Evolutionary conservation across 2,329 filamentous ascomycete genomes (phyloP).

Genomic region (Ophiostoma perfectum): DNA sequence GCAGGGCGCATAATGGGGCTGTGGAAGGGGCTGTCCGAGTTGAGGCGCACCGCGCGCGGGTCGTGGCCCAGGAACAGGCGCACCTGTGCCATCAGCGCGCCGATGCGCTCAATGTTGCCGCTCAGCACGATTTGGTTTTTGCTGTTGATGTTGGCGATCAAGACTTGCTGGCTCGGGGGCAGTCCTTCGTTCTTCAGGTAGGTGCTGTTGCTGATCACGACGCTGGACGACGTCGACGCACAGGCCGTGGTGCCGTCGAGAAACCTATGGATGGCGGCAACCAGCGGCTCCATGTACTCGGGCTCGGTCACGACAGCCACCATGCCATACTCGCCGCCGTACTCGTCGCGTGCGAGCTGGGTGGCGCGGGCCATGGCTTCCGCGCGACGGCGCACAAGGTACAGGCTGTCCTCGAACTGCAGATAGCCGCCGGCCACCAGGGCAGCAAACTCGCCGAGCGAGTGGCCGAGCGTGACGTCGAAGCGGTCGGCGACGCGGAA

Average conservation of each 20-base stretch:
- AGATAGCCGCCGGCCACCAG: slow-evolving; percentile 80
- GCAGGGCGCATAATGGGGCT: slow-evolving; percentile 88
- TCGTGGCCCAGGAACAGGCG: slow-evolving; percentile 88
- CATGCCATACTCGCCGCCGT: slow-evolving; percentile 87
- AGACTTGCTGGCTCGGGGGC: slow-evolving; percentile 76
- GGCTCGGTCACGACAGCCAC: slow-evolving; percentile 86
- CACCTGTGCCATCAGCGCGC: slow-evolving; percentile 74
- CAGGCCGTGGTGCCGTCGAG: slow-evolving; percentile 63
- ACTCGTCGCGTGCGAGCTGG: slow-evolving; percentile 55
- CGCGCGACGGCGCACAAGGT: slow-evolving; percentile 69
- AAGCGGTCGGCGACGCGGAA: slow-evolving; percentile 66
- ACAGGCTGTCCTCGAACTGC: slow-evolving; percentile 68
- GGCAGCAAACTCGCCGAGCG: slow-evolving; percentile 87
- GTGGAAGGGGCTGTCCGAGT: slow-evolving; percentile 86
- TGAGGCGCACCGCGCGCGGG: slow-evolving; percentile 77
- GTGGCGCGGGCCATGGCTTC: slow-evolving; percentile 80
- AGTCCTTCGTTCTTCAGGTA: slow-evolving; percentile 1
- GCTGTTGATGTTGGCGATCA: slow-evolving; percentile 90
- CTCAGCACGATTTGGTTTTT: slow-evolving; percentile 95
- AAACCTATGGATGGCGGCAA: slow-evolving; percentile 73
- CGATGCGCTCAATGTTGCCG: slow-evolving; percentile 77
- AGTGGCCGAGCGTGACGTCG: slow-evolving; percentile 83
- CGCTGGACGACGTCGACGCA: slow-evolving; percentile 50
- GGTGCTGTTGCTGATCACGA: not conserved
- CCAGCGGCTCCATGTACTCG: slow-evolving; percentile 62